Evolutionary conservation across 371 early-diverging fungal genomes (phyloP).

Genomic region (Sporodiniella umbellata): DNA sequence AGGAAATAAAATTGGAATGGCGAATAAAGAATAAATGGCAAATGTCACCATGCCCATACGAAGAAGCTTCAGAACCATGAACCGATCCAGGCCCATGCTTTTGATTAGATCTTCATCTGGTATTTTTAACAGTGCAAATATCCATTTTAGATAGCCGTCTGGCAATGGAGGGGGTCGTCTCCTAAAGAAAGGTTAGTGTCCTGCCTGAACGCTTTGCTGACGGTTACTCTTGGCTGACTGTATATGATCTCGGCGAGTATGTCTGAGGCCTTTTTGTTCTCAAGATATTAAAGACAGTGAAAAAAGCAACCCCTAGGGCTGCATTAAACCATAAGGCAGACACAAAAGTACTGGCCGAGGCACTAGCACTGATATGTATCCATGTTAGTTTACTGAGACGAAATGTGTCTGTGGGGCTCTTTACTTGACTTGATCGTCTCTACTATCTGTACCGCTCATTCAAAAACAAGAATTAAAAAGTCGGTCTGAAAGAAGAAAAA

Average conservation of each 20-base stretch:
- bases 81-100: conserved; percentile 72
- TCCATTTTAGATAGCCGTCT: conserved; percentile 56
- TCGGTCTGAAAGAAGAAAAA: conserved; percentile 1
- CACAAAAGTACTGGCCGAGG: conserved; percentile 55
- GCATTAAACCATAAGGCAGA: conserved; percentile 70
- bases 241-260: conserved; percentile 70
- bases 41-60: conserved; percentile 60
- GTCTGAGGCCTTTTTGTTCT: conserved; percentile 55
- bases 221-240: conserved; percentile 56
- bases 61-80: conserved; percentile 74
- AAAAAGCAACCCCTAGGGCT: conserved; percentile 51
- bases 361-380: conserved; percentile 45
- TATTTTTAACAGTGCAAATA: conserved; percentile 51
- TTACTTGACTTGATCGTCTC: conserved; percentile 8
- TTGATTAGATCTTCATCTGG: conserved; percentile 57
- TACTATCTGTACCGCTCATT: too few relatives aligned
- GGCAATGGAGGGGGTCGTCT: conserved; percentile 58
- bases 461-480: conserved; percentile 8
- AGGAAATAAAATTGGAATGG: conserved; percentile 66
- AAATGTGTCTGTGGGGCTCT: too few relatives aligned
- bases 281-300: conserved; percentile 57
- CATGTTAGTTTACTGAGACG: too few relatives aligned
- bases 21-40: conserved; percentile 51
- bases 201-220: neutral
- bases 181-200: conserved; percentile 23